Evolutionary conservation across 176 grass and related monocot genomes (phyloP).

Genomic region (Avena sativa): DNA sequence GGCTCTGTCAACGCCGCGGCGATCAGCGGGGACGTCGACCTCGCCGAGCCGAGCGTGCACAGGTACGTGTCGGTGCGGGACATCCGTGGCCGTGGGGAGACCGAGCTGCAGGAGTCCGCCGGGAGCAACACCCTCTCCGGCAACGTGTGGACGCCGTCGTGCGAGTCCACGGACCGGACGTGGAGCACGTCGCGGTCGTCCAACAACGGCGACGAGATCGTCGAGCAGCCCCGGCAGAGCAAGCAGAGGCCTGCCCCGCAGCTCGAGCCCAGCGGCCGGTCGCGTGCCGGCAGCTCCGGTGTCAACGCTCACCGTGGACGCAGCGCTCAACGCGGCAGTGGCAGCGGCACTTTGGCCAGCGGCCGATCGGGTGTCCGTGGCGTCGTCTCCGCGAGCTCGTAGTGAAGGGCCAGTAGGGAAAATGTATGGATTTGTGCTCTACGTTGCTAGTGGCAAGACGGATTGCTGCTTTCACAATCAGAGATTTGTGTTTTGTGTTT

Average conservation of each 20-base stretch:
- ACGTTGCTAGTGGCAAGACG: neutral
- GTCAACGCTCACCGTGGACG: conserved; percentile 45
- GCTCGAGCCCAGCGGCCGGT: conserved; percentile 30
- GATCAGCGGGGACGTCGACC: conserved; percentile 31
- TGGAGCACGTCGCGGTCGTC: conserved; percentile 52
- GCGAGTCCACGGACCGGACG: conserved; percentile 76
- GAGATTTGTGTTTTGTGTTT: conserved; percentile 45
- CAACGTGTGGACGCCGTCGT: conserved; percentile 60
- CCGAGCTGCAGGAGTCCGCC: conserved; percentile 81
- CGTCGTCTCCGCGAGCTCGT: conserved; percentile 45
- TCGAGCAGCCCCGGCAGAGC: conserved; percentile 39
- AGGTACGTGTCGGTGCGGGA: conserved; percentile 59
- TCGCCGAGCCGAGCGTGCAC: conserved; percentile 59
- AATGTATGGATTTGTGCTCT: neutral
- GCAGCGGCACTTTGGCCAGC: conserved; percentile 43
- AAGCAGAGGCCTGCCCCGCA: conserved; percentile 46
- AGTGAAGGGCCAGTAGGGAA: neutral
- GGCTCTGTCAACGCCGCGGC: conserved; percentile 49
- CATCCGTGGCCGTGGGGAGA: conserved; percentile 45
- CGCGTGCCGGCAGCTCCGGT: conserved; percentile 30
- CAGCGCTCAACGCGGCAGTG: conserved; percentile 45
- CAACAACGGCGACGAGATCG: conserved; percentile 30
- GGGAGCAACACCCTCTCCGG: conserved; percentile 84
- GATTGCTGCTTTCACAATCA: conserved; percentile 40
- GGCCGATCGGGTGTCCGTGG: conserved; percentile 44